phyloP scores from a whole-genome alignment of 2,329 filamentous ascomycete species.

The Trichophyton simii region DNA sequence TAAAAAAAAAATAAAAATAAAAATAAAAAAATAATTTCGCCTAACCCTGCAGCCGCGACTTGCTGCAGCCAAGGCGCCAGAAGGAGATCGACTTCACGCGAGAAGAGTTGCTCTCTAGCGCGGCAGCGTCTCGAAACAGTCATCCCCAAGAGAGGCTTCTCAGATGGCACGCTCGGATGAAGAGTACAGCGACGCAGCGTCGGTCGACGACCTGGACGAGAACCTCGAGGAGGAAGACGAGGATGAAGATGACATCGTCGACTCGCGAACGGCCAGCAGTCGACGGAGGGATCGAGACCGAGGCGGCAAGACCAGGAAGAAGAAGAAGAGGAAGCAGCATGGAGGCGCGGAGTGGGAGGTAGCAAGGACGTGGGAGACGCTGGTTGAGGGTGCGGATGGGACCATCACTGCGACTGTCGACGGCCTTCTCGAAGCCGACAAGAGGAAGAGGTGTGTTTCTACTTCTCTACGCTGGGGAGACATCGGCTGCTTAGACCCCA shows the following conservation, averaged over 20 bases:
- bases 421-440: conserved; percentile 65
- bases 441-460: conserved; percentile 51
- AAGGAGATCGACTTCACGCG: conserved; percentile 2
- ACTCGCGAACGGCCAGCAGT: not conserved
- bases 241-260: conserved; percentile 9
- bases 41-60: not conserved
- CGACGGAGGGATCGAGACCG: not conserved
- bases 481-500: not conserved
- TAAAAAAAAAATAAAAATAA: not conserved
- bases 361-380: conserved; percentile 48
- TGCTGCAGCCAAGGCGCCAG: not conserved
- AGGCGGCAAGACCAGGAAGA: conserved; percentile 18
- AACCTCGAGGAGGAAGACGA: conserved; percentile 21
- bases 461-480: not conserved
- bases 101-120: conserved; percentile 1
- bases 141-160: not conserved
- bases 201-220: conserved; percentile 32
- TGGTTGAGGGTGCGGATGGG: conserved; percentile 68
- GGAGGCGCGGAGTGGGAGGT: conserved; percentile 35
- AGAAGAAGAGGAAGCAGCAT: conserved; percentile 8
- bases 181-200: conserved; percentile 40
- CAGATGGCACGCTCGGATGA: conserved; percentile 39
- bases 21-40: not conserved
- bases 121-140: not conserved
- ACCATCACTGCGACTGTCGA: conserved; percentile 60